Evolutionary conservation across 345 rosid genomes (phyloP).

Genomic region (Citropsis articulata): DNA sequence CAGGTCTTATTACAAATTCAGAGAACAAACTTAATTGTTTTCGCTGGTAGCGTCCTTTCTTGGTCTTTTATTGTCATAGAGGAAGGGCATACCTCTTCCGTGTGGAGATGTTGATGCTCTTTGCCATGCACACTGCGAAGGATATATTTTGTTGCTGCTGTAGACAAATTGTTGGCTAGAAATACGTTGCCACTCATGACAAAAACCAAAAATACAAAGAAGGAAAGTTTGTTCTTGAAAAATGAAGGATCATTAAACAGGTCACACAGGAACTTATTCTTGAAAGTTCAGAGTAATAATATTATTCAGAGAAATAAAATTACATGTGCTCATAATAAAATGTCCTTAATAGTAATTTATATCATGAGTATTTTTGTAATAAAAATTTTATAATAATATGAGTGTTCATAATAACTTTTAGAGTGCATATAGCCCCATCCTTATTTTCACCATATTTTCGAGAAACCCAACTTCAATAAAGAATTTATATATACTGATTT

Average conservation of each 20-base stretch:
- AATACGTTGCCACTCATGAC: constrained; percentile 41
- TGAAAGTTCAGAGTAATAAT: neutral
- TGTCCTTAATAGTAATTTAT: no score
- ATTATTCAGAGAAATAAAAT: no score
- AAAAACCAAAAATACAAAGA: constrained; percentile 42
- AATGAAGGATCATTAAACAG: constrained; percentile 27
- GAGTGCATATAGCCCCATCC: no score
- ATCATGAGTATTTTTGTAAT: no score
- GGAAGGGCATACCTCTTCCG: constrained; percentile 47
- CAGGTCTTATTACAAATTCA: constrained; percentile 29
- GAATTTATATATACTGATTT: no score
- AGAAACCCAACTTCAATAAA: no score
- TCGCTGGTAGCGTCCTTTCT: constrained; percentile 32
- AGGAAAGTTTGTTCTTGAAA: constrained; percentile 44
- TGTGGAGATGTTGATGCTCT: constrained; percentile 40
- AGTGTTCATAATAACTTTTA: no score
- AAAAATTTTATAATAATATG: no score
- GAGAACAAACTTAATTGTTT: constrained; percentile 18
- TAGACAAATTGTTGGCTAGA: constrained; percentile 49
- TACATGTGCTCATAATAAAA: no score
- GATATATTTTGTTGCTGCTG: constrained; percentile 45
- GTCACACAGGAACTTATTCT: constrained; percentile 20
- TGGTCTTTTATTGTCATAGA: constrained; percentile 33
- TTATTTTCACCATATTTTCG: no score
- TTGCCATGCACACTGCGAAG: constrained; percentile 39